phyloP scores from a whole-genome alignment of 2,329 filamentous ascomycete genomes.

The Mollisia scopiformis region DNA sequence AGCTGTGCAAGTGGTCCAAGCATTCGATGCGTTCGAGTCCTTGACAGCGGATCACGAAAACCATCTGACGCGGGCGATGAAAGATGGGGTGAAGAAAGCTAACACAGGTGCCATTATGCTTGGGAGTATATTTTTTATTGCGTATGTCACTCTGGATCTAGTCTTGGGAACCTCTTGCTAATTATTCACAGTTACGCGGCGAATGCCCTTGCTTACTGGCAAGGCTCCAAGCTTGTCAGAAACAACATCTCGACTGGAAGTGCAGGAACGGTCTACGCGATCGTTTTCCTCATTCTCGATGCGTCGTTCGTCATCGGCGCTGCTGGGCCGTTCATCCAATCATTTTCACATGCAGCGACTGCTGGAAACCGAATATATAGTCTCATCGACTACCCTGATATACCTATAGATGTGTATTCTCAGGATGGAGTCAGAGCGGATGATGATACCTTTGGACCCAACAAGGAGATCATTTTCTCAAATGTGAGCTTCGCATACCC shows the following conservation, averaged over 20 bases:
- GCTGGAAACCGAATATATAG: slow-evolving; percentile 48
- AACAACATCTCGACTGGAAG: slow-evolving; percentile 20
- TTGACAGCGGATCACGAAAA: slow-evolving; percentile 52
- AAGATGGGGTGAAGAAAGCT: slow-evolving; percentile 52
- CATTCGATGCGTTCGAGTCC: slow-evolving; percentile 50
- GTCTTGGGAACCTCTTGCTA: not conserved
- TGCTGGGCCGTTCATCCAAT: slow-evolving; percentile 31
- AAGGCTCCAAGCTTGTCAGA: slow-evolving; percentile 52
- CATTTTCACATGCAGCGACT: slow-evolving; percentile 44
- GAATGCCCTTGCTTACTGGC: slow-evolving; percentile 62
- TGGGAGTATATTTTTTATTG: slow-evolving; percentile 59
- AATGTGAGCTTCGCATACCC: slow-evolving; percentile 41
- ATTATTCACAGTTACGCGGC: slow-evolving; percentile 47
- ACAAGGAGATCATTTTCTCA: slow-evolving; percentile 36
- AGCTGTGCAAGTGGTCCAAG: slow-evolving; percentile 55
- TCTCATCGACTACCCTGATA: slow-evolving; percentile 44
- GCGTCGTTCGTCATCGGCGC: slow-evolving; percentile 40
- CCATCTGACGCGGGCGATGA: slow-evolving; percentile 46
- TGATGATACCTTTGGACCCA: slow-evolving; percentile 22
- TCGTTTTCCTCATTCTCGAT: slow-evolving; percentile 56
- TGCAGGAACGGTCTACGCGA: slow-evolving; percentile 55
- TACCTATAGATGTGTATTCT: slow-evolving; percentile 41
- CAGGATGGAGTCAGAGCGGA: slow-evolving; percentile 26
- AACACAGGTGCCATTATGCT: slow-evolving; percentile 50
- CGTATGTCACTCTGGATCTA: slow-evolving; percentile 45